phyloP scores from a whole-genome alignment of 2,329 filamentous ascomycete species.

The Talaromyces sp. region DNA sequence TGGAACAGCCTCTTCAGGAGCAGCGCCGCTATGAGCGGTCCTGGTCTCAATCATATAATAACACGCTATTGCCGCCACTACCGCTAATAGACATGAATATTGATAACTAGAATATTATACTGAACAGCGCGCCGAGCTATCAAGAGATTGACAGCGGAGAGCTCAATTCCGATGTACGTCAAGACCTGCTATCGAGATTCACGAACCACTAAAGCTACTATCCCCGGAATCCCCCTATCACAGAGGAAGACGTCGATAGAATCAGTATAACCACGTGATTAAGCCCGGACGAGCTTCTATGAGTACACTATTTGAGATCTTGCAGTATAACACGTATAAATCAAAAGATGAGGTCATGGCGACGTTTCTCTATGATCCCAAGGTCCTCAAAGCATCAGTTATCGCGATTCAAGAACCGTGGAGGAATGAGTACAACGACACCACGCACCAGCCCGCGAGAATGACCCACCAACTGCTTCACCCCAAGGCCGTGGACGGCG shows the following conservation, averaged over 20 bases:
- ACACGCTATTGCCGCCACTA: neutral
- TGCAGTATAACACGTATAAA: constrained; percentile 19
- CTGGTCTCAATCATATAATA: neutral
- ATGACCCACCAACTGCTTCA: constrained; percentile 23
- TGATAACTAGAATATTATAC: neutral
- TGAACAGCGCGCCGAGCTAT: neutral
- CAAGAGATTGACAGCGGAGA: neutral
- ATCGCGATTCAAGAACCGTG: constrained; percentile 27
- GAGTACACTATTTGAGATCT: neutral
- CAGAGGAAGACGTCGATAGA: neutral
- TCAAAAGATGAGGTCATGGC: constrained; percentile 16
- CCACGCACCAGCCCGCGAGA: constrained; percentile 23
- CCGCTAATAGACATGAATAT: neutral
- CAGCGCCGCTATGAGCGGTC: neutral
- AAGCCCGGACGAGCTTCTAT: neutral
- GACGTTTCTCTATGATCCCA: constrained; percentile 20
- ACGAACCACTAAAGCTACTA: neutral
- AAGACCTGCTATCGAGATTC: neutral
- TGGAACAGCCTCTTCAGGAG: neutral
- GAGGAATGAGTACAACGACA: constrained; percentile 22
- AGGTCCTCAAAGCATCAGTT: constrained; percentile 23
- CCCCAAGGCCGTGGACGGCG: neutral
- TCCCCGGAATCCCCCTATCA: too few relatives aligned
- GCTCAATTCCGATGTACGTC: neutral
- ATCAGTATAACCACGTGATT: neutral